A percentile compares a stretch with the other conserved stretches of the same genome.
phyloP scores from a whole-genome alignment of 2,329 filamentous ascomycete species.

The Penicillium sp. region DNA sequence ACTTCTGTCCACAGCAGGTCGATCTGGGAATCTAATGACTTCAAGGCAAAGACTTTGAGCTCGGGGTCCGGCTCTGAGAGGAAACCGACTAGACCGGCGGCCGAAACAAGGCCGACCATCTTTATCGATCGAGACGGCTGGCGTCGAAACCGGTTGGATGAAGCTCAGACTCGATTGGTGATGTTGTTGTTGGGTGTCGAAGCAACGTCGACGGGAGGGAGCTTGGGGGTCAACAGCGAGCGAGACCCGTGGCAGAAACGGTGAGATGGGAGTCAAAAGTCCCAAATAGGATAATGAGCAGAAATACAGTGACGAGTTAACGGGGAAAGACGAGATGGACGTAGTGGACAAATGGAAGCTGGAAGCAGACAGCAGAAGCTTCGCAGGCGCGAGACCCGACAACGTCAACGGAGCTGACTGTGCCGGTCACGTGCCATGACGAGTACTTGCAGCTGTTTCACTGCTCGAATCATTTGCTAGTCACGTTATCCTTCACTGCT shows the following conservation, averaged over 20 bases:
- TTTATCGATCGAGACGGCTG: conserved; percentile 27
- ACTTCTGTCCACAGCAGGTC: conserved; percentile 98
- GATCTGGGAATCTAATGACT: conserved; percentile 93
- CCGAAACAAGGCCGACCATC: conserved; percentile 93
- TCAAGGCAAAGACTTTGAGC: conserved; percentile 90
- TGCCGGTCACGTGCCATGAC: conserved; percentile 21
- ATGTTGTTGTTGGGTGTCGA: conserved; percentile 30
- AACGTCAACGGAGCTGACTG: conserved; percentile 30
- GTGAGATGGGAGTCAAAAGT: conserved; percentile 1
- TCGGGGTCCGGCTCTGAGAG: conserved; percentile 91
- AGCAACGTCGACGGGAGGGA: conserved; percentile 33
- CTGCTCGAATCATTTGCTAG: background rate
- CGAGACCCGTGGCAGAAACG: conserved; percentile 19
- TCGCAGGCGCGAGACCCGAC: conserved; percentile 25
- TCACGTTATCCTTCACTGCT: background rate
- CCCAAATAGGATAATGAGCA: conserved; percentile 7
- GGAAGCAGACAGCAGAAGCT: conserved; percentile 27
- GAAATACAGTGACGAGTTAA: conserved; percentile 11
- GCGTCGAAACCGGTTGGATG: conserved; percentile 9
- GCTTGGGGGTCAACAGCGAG: conserved; percentile 23
- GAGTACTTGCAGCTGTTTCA: conserved; percentile 1
- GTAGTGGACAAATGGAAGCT: conserved; percentile 24
- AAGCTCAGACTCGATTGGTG: conserved; percentile 13
- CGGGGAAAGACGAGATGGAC: conserved; percentile 21
- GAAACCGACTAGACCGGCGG: conserved; percentile 91